Conservation (phyloP, 306 rosid genomes). For the Astragalus membranaceus region DNA sequence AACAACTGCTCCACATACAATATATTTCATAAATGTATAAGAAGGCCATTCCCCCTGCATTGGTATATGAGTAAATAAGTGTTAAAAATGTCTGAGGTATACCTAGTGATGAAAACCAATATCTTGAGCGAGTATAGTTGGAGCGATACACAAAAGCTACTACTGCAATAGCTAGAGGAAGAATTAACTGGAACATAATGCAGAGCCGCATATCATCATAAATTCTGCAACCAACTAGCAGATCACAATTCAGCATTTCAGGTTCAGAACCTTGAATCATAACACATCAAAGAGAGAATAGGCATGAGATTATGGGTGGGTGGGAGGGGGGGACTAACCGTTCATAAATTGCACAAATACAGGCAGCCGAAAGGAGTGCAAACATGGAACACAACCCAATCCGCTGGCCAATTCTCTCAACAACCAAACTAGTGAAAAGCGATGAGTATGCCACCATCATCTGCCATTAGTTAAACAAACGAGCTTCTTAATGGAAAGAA, state of each 20-base stretch:
- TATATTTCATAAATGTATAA: background rate
- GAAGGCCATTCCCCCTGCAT: background rate
- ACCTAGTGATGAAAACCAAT: constrained; percentile 61
- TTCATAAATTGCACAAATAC: constrained; percentile 36
- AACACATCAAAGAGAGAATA: background rate
- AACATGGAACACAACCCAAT: constrained; percentile 41
- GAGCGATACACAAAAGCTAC: constrained; percentile 35
- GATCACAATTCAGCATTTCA: constrained; percentile 29
- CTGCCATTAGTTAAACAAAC: constrained; percentile 34
- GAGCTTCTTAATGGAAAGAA: background rate
- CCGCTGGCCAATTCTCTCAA: constrained; percentile 49
- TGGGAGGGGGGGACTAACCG: constrained; percentile 26
- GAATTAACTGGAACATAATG: constrained; percentile 53
- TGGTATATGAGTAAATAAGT: background rate
- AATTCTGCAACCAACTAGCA: constrained; percentile 45
- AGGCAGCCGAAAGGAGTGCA: constrained; percentile 37
- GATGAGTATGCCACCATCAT: constrained; percentile 59
- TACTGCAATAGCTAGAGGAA: constrained; percentile 44
- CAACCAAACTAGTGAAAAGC: constrained; percentile 48
- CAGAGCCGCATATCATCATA: constrained; percentile 48
- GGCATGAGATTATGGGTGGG: background rate
- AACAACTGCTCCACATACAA: background rate
- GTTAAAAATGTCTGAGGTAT: background rate
- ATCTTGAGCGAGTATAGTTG: constrained; percentile 56
- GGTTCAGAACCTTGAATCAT: background rate